Evolutionary conservation across 148 eudicot species (phyloP), one percentile per base, ranked within the genome.

Genomic region (Rhododendron ovatum): DNA sequence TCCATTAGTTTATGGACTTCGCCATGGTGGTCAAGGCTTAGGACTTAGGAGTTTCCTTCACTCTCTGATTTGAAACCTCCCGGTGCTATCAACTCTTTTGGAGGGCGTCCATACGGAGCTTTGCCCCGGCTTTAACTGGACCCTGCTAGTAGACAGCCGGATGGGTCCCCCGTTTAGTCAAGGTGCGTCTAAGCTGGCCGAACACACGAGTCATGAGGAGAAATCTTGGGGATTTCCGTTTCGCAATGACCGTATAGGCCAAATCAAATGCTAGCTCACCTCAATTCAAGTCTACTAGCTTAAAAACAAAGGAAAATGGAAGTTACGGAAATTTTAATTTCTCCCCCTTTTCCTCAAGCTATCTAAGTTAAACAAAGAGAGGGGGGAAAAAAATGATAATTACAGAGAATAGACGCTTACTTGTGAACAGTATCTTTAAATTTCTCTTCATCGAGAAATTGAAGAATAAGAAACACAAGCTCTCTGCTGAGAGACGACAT

Each of bases 401-500:
- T 55, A 55, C 11, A 80, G 75, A 86, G 1, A 65, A 83, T 71
- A 18, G 14, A 82, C 35, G 53, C 84, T 79, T 90, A 96, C 98
- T 88, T 93, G 89, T 96, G 98, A 86, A 94, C 98, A 59, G 94
- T 91, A 45, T 94, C 95, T 87, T 95, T 96, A 76, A 93, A 96
- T 90, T 96, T 96, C 92, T 96, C 98, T 88, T 96, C 98, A 79
- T 96, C 98, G n/a, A 96, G 93, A 92, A 95, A 96, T 91, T 96
- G 98, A 80, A 96, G 96, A 87, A 96, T 96, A 37, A 96, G 91
- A 79, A 96, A 93, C 83, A 95, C 98, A 8, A 96, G 95, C 85
- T 96, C 98, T 88, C 98, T 93, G 89, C 95, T 96, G 48, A 96
- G 86, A 79, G 98, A 94, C 88, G 98, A 90, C 98, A 96, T 96